A percentile compares a stretch with the other conserved stretches of the same genome.
These are phyloP conservation scores for Cercospora sp. DNA, from an alignment of 2,329 filamentous ascomycete genomes.

Conservation along the genomic window DNA sequence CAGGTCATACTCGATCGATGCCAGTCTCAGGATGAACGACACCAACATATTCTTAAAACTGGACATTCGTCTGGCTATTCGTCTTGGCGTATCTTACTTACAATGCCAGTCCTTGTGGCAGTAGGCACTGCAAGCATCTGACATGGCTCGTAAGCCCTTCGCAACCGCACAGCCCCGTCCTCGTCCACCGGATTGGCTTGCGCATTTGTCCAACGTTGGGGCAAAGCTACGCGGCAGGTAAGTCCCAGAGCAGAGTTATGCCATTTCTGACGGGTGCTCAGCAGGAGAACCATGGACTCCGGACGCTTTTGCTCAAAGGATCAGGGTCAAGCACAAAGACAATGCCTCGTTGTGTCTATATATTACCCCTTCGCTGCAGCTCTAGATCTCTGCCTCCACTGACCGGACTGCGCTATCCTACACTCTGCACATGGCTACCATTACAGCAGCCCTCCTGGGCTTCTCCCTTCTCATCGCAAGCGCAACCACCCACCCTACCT, in stretches of 20 bases:
- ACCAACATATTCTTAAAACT: neutral
- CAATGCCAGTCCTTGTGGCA: neutral
- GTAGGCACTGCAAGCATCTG: neutral
- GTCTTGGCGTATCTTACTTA: neutral
- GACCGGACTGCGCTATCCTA: neutral
- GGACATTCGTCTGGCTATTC: neutral
- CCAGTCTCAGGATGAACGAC: neutral
- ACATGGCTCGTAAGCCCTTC: neutral
- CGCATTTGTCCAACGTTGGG: neutral
- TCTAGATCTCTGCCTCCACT: too few species aligned
- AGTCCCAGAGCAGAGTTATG: neutral
- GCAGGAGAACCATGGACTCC: neutral
- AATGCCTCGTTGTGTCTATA: neutral
- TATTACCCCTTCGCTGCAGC: neutral
- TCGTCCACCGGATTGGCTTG: too few species aligned
- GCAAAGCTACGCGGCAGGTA: neutral
- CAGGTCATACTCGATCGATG: neutral
- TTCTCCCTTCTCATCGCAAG: neutral
- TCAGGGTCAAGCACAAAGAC: neutral
- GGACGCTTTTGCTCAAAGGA: neutral
- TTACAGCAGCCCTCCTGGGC: neutral
- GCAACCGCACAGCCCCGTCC: too few species aligned
- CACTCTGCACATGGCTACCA: neutral
- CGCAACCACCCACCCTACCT: neutral
- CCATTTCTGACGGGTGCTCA: neutral